These are phyloP conservation scores for Talaromyces marneffei DNA, from an alignment of 2,329 filamentous ascomycete genomes.

Conservation along the genomic window DNA sequence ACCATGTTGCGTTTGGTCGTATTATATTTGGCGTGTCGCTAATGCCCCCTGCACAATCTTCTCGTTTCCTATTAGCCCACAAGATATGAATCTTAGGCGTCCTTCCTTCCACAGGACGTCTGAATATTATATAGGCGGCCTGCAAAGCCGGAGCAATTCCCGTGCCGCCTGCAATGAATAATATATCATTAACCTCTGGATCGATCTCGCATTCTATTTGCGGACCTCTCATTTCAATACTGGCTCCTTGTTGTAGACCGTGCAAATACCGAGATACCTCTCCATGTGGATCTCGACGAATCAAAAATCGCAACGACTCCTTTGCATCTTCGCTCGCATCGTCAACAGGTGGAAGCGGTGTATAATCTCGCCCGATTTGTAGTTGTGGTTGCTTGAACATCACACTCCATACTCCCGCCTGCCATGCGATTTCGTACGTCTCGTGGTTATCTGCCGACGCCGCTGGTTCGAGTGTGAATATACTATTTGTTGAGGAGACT, in stretches of 20 bases:
- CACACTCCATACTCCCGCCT: slow-evolving; percentile 72
- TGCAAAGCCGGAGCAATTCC: slow-evolving; percentile 88
- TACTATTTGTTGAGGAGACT: slow-evolving; percentile 43
- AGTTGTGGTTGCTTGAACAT: slow-evolving; percentile 92
- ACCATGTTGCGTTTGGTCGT: slow-evolving; percentile 26
- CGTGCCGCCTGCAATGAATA: slow-evolving; percentile 89
- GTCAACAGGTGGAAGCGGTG: slow-evolving; percentile 63
- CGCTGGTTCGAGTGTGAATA: slow-evolving; percentile 40
- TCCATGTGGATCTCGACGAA: slow-evolving; percentile 70
- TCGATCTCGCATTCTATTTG: slow-evolving; percentile 61
- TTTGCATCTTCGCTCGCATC: slow-evolving; percentile 21
- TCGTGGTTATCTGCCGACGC: slow-evolving; percentile 28
- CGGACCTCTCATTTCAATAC: slow-evolving; percentile 73
- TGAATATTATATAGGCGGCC: slow-evolving; percentile 57
- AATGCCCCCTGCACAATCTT: slow-evolving; percentile 59
- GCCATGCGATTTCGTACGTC: slow-evolving; percentile 48
- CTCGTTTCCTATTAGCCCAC: slow-evolving; percentile 68
- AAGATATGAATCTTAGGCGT: slow-evolving; percentile 61
- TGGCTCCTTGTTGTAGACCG: slow-evolving; percentile 54
- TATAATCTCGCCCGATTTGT: slow-evolving; percentile 88
- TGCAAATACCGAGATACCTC: slow-evolving; percentile 82
- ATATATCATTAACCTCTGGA: slow-evolving; percentile 52
- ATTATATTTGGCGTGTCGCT: slow-evolving; percentile 41
- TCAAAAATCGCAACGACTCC: slow-evolving; percentile 60
- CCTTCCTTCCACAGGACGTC: slow-evolving; percentile 23